These are phyloP conservation scores for Ilex asprella DNA, from an alignment of 257 asterid genomes.

Conservation along the genomic window DNA sequence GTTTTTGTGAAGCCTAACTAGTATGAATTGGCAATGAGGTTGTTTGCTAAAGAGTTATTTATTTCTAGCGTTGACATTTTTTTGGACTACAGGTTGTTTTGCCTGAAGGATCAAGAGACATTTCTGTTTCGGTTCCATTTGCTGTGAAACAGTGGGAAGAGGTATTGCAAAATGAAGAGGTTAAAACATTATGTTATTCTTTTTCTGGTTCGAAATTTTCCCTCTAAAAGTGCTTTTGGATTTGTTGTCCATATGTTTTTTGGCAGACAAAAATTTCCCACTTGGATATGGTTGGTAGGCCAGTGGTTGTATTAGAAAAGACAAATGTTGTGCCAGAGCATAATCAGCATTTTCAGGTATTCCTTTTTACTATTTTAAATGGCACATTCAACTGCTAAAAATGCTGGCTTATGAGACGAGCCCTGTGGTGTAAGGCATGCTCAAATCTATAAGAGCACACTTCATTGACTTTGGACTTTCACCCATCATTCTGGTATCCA, in stretches of 20 bases:
- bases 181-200: not conserved
- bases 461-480: too few relatives aligned
- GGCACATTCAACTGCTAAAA: not conserved
- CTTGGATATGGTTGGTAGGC: constrained; percentile 90
- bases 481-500: too few relatives aligned
- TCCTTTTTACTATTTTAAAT: not conserved
- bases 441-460: too few relatives aligned
- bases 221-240: constrained; percentile 14
- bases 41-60: not conserved
- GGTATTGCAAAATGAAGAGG: constrained; percentile 31
- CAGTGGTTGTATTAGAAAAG: constrained; percentile 79
- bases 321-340: constrained; percentile 85
- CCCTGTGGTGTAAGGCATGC: not conserved
- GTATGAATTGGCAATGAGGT: not conserved
- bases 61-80: not conserved
- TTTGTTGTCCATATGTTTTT: constrained; percentile 24
- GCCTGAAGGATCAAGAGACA: constrained; percentile 88
- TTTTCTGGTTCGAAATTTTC: constrained; percentile 11
- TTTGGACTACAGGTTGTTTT: constrained; percentile 58
- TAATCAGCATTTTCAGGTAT: constrained; percentile 85
- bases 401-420: not conserved
- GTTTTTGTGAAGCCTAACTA: not conserved
- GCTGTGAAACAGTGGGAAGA: constrained; percentile 58
- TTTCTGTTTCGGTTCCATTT: constrained; percentile 62
- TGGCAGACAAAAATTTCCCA: constrained; percentile 75